Conservation (phyloP, 768 basidiomycete genomes). For the Suillus lakei region DNA sequence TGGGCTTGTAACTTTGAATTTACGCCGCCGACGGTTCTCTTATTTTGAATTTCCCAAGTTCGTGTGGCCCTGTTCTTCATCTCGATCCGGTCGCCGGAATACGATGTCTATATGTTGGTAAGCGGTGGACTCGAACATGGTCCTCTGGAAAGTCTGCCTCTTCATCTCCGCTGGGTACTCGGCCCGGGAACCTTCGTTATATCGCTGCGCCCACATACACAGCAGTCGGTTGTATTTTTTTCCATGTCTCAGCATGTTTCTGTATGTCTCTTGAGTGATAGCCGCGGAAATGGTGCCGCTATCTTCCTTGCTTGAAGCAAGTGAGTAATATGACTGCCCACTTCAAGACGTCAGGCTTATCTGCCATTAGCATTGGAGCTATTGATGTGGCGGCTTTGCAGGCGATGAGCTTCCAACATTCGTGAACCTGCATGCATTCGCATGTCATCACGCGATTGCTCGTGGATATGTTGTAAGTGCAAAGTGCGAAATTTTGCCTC, state of each 20-base stretch:
- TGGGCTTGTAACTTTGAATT: neutral
- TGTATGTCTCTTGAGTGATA: neutral
- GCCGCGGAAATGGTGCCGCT: neutral
- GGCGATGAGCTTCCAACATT: neutral
- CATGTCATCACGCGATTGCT: neutral
- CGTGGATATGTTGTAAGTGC: neutral
- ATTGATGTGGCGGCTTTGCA: neutral
- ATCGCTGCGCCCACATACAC: neutral
- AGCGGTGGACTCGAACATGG: neutral
- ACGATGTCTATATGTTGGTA: neutral
- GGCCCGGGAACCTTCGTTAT: neutral
- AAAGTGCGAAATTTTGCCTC: neutral
- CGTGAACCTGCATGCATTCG: constrained; percentile 3
- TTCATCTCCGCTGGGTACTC: constrained; percentile 2
- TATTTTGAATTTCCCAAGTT: constrained; percentile 4
- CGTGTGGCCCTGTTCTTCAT: neutral
- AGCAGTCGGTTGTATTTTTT: constrained; percentile 1
- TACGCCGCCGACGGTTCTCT: neutral
- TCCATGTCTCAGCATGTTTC: neutral
- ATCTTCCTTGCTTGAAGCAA: neutral
- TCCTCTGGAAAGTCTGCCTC: neutral
- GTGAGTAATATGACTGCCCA: constrained; percentile 1
- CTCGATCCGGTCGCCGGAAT: neutral
- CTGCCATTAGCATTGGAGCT: neutral
- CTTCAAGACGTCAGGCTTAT: neutral